These are phyloP conservation scores for Ceratocystis lukuohia DNA, from an alignment of 2,329 filamentous ascomycete genomes.

Conservation along the genomic window DNA sequence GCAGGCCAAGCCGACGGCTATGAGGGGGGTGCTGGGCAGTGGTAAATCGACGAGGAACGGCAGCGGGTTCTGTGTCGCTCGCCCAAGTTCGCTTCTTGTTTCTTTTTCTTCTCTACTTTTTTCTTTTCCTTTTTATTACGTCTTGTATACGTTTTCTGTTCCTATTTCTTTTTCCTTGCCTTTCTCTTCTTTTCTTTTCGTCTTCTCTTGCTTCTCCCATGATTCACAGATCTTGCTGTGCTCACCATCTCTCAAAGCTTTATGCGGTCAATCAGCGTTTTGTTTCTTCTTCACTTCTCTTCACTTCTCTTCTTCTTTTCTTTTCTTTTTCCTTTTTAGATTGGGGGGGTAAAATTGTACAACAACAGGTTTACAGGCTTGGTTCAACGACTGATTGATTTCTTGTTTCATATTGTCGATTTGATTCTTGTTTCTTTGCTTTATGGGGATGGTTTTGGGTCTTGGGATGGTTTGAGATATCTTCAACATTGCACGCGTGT, in stretches of 20 bases:
- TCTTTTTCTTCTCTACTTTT: neutral
- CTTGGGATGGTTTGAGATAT: constrained; percentile 1
- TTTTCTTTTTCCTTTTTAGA: neutral
- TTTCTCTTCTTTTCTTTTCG: neutral
- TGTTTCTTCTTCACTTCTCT: neutral
- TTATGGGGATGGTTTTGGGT: neutral
- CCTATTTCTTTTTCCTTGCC: neutral
- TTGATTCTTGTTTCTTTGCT: neutral
- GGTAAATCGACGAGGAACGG: too few species aligned
- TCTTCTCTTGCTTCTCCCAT: neutral
- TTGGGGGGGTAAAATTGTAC: constrained; percentile 1
- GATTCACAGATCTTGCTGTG: constrained; percentile 1
- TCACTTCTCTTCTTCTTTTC: neutral
- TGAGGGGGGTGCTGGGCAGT: neutral
- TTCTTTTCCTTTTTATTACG: neutral
- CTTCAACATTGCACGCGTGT: neutral
- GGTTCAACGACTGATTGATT: constrained; percentile 3
- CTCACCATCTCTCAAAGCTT: neutral
- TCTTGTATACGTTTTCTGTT: neutral
- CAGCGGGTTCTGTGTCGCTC: neutral
- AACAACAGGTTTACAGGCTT: constrained; percentile 2
- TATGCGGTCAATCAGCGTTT: neutral
- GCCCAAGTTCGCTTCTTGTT: neutral
- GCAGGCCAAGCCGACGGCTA: neutral
- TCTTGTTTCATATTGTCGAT: constrained; percentile 6